Evolutionary conservation across 176 grass and related monocot species (phyloP).

Genomic region (Oryza glaberrima): DNA sequence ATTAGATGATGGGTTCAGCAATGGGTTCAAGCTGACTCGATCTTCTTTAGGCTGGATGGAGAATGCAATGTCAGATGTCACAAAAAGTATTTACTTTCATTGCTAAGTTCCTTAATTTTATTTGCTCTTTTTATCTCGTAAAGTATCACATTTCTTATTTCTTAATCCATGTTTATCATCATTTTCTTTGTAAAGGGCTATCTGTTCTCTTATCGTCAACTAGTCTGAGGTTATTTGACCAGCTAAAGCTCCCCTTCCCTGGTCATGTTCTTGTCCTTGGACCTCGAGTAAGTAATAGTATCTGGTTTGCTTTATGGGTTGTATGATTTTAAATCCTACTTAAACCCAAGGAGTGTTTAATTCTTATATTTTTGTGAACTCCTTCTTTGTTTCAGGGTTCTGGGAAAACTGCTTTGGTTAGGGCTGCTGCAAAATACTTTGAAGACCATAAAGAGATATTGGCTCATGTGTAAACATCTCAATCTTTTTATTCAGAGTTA

Average conservation of each 20-base stretch:
- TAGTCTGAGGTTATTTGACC: conserved; percentile 63
- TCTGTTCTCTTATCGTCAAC: conserved; percentile 69
- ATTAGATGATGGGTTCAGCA: conserved; percentile 46
- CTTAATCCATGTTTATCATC: conserved; percentile 25
- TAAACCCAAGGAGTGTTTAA: neutral
- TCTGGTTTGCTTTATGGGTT: conserved; percentile 40
- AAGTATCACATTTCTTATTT: conserved; percentile 1
- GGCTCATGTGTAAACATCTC: conserved; percentile 71
- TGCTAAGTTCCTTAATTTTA: neutral
- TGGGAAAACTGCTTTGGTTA: conserved; percentile 91
- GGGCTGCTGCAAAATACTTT: conserved; percentile 77
- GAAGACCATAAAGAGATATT: conserved; percentile 79
- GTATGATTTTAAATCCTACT: conserved; percentile 30
- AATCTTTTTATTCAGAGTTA: conserved; percentile 24
- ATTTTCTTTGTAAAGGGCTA: conserved; percentile 66
- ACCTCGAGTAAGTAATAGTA: conserved; percentile 75
- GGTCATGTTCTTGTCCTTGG: conserved; percentile 92
- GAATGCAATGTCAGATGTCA: conserved; percentile 78
- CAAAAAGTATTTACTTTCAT: conserved; percentile 58
- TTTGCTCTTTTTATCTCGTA: neutral
- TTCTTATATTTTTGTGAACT: conserved; percentile 16
- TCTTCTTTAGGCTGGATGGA: conserved; percentile 95
- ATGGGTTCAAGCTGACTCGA: conserved; percentile 54
- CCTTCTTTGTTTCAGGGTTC: conserved; percentile 68
- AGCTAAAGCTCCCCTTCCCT: conserved; percentile 63